Percentiles rank a stretch among this genome's conserved stretches.
These are phyloP conservation scores for Ogataea degrootiae DNA, from an alignment of 805 yeast genomes.

Conservation along the genomic window DNA sequence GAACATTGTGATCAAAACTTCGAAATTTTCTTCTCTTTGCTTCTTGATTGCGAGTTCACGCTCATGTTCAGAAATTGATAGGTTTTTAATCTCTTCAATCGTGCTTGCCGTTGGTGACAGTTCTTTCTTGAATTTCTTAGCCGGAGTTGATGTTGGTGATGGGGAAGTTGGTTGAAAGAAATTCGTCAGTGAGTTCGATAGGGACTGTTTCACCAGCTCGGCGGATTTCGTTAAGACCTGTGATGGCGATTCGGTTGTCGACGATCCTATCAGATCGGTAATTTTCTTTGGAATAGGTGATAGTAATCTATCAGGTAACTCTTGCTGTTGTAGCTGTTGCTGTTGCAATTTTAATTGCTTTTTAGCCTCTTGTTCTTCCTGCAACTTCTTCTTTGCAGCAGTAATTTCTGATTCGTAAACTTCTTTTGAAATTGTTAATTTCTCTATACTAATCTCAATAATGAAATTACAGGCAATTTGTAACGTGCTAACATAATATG, in stretches of 20 bases:
- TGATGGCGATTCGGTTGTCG: slow-evolving; percentile 28
- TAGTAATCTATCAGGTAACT: slow-evolving; percentile 5
- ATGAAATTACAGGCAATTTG: slow-evolving; percentile 86
- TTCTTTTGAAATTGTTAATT: slow-evolving; percentile 56
- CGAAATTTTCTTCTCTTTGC: slow-evolving; percentile 43
- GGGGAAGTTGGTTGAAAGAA: slow-evolving; percentile 18
- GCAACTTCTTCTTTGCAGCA: slow-evolving; percentile 36
- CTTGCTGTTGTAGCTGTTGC: slow-evolving; percentile 5
- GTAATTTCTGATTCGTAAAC: slow-evolving; percentile 52
- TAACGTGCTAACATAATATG: slow-evolving; percentile 85
- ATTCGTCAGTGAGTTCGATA: slow-evolving; percentile 22
- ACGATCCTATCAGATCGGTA: slow-evolving; percentile 21
- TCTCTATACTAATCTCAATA: slow-evolving; percentile 49
- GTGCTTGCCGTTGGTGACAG: slow-evolving; percentile 2
- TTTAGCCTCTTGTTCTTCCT: slow-evolving; percentile 24
- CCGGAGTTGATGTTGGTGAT: slow-evolving; percentile 5
- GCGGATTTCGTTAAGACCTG: slow-evolving; percentile 34
- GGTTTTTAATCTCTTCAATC: slow-evolving; percentile 19
- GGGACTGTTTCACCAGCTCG: slow-evolving; percentile 32
- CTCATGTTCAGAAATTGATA: slow-evolving; percentile 30
- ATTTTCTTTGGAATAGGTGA: slow-evolving; percentile 24
- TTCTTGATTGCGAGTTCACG: slow-evolving; percentile 31
- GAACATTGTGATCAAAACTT: slow-evolving; percentile 61
- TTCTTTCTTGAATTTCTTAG: slow-evolving; percentile 14
- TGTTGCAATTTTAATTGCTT: slow-evolving; percentile 7